phyloP scores from a whole-genome alignment of 306 rosid genomes.

The Prunus davidiana region DNA sequence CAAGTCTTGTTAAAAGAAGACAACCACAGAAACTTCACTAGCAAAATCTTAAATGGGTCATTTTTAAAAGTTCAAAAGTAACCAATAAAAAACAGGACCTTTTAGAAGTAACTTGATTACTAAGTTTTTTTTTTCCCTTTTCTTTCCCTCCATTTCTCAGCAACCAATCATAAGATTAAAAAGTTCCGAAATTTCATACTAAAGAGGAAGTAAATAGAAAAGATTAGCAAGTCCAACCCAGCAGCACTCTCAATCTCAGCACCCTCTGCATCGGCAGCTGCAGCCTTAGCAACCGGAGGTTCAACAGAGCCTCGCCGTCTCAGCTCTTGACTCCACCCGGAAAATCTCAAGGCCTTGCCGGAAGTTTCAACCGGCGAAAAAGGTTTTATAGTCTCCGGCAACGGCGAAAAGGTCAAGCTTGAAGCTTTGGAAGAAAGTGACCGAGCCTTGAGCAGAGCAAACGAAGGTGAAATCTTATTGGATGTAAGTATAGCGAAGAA shows the following conservation, averaged over 20 bases:
- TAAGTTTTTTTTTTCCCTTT: not conserved
- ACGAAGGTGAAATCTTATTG: constrained; percentile 23
- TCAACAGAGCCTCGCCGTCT: constrained; percentile 32
- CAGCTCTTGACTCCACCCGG: constrained; percentile 34
- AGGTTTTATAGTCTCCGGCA: constrained; percentile 28
- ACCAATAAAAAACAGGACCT: not conserved
- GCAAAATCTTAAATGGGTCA: not conserved
- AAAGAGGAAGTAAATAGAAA: not conserved
- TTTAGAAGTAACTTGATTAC: not conserved
- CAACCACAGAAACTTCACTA: not conserved
- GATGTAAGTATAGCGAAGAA: constrained; percentile 31
- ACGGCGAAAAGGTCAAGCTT: constrained; percentile 42
- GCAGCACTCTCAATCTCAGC: constrained; percentile 33
- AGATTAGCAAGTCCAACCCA: constrained; percentile 33
- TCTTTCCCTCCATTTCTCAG: constrained; percentile 8
- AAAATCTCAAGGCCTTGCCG: constrained; percentile 20
- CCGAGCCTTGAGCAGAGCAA: constrained; percentile 27
- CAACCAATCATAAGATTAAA: constrained; percentile 6
- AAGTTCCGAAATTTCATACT: not conserved
- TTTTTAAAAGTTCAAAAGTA: not conserved
- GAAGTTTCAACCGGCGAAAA: constrained; percentile 14
- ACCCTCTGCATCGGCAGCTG: constrained; percentile 56
- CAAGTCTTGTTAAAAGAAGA: not conserved
- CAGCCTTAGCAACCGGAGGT: constrained; percentile 34
- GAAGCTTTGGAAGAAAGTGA: constrained; percentile 24